A percentile compares a stretch with the other conserved stretches of the same genome.
phyloP scores from a whole-genome alignment of 139 green algal genomes.

The Coelastrella sp. region DNA sequence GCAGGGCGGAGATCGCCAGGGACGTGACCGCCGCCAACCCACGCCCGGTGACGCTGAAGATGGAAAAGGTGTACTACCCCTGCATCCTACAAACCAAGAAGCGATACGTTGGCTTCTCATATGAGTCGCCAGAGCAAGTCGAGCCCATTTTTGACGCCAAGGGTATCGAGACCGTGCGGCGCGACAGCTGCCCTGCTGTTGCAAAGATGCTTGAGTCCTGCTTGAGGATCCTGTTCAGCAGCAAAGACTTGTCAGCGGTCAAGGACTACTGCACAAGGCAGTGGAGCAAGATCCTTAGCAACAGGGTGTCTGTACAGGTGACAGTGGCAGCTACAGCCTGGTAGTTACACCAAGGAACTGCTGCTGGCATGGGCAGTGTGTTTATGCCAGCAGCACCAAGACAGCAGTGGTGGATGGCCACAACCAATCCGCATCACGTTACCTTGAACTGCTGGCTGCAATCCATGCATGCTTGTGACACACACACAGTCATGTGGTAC shows the following conservation, averaged over 20 bases:
- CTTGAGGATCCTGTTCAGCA: conserved; percentile 89
- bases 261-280: conserved; percentile 86
- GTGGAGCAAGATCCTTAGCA: conserved; percentile 89
- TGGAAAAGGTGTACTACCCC: conserved; percentile 98
- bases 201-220: conserved; percentile 89
- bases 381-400: too few relatives aligned
- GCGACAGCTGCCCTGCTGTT: conserved; percentile 93
- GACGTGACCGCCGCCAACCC: conserved; percentile 91
- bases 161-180: conserved; percentile 93
- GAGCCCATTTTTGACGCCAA: conserved; percentile 83
- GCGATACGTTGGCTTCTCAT: conserved; percentile 95
- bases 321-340: neutral
- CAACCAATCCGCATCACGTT: too few relatives aligned
- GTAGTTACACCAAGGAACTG: neutral
- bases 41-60: conserved; percentile 88
- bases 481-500: neutral
- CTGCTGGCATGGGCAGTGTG: neutral
- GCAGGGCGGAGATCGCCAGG: conserved; percentile 82
- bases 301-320: conserved; percentile 82
- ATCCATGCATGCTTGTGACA: neutral
- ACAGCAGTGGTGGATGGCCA: too few relatives aligned
- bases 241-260: conserved; percentile 81
- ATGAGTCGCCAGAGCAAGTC: conserved; percentile 82
- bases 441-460: neutral
- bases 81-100: conserved; percentile 98